Base-by-base conservation (phyloP, 2,329 filamentous ascomycete genomes). In the Diaporthe sp. region DNA sequence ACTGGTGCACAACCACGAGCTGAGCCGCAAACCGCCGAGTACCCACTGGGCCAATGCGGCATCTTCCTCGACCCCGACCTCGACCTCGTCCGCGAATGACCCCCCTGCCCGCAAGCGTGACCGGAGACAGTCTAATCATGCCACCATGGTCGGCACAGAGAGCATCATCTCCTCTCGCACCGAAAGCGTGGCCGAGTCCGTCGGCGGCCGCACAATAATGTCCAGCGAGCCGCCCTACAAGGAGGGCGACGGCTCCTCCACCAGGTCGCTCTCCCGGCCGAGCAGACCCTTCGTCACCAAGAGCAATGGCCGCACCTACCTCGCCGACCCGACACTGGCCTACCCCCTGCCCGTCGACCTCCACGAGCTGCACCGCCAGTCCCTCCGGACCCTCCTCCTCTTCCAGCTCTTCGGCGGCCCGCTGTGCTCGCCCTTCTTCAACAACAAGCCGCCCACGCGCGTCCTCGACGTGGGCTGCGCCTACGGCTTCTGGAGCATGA, bases 291-390 rank as follows among this genome's bases (percentile, higher is more conserved):
- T 96, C 80, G 86, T 94, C 78, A 86, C 92, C 78, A 92, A 93
- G 80, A 75, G 73, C 76, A 93, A 97, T 86, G 95, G 95, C 71
- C 93, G 95, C 75, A 93, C 93, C 63, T 98, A 96, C 84, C 90
- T 97, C 78, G 92, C 94, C 81, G 94, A 98, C 81, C 87, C 89
- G 12, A 88, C 90, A 2, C 86, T 94, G 42, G 86, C 91, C 10
- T 98, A 98, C 80, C 95, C 95, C n/a, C 88, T 98, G 2, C 96
- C 96, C 53, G 93, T 94, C 85, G 96, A 98, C 85, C 90, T 98
- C 55, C 88, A 93, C 55, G 96, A 98, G 85, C 90, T 98, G 67
- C 95, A 98, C 84, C 91, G 96, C 75, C 96, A 98, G 84, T 95
- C 92, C 65, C 87, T 98, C 74, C 92, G 95, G 76, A 97, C 96